These are phyloP conservation scores for Talaromyces sp. DNA, from an alignment of 2,329 filamentous ascomycete genomes.

Conservation along the genomic window DNA sequence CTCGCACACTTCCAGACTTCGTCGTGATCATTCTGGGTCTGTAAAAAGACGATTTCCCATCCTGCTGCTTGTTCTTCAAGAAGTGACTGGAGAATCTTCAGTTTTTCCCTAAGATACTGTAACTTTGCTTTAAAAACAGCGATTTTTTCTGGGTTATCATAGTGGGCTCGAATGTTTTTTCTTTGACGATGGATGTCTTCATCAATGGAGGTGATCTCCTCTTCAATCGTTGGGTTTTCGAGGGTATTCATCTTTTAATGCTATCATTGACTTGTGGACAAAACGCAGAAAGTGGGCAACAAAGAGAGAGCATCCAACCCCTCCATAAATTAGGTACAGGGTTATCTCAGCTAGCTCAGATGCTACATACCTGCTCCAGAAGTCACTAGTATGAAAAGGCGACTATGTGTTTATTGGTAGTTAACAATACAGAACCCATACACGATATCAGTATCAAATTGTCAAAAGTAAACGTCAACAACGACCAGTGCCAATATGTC, in stretches of 20 bases:
- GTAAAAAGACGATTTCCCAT: conserved; percentile 7
- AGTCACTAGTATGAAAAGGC: too few relatives aligned
- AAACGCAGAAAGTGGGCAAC: not conserved
- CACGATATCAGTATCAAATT: not conserved
- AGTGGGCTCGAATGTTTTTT: not conserved
- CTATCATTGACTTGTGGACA: not conserved
- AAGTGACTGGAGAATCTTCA: not conserved
- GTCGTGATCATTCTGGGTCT: conserved; percentile 4
- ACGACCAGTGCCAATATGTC: not conserved
- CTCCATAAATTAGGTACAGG: not conserved
- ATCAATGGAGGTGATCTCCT: not conserved
- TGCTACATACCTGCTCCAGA: too few relatives aligned
- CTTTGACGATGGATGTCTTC: not conserved
- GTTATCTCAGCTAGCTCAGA: too few relatives aligned
- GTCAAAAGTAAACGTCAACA: not conserved
- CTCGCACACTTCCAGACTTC: not conserved
- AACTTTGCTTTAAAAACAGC: not conserved
- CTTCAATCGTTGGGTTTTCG: not conserved
- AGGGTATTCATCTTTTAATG: not conserved
- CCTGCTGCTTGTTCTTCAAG: conserved; percentile 2
- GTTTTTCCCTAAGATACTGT: not conserved
- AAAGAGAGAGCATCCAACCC: not conserved
- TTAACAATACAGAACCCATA: not conserved
- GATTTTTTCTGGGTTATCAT: too few relatives aligned
- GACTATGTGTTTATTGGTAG: not conserved